A percentile compares a stretch with the other conserved stretches of the same genome.
Evolutionary conservation across 2,329 filamentous ascomycete species (phyloP).

Genomic region (Cladosporium oxysporum): DNA sequence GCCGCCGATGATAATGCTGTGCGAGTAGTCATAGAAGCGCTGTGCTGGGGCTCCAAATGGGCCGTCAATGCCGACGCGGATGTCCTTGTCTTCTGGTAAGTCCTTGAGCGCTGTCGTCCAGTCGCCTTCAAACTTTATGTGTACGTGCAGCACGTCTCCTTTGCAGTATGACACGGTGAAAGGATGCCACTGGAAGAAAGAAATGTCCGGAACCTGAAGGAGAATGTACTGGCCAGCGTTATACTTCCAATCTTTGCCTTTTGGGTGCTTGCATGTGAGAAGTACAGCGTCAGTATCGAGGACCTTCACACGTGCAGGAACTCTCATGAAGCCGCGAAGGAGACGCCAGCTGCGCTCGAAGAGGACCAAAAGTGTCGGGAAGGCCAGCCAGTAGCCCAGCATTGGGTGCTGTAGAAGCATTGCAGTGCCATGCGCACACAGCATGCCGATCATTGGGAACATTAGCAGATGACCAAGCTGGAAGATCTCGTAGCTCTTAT

Average conservation of each 20-base stretch:
- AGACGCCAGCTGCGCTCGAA: conserved; percentile 52
- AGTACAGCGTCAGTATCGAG: conserved; percentile 57
- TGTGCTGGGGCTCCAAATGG: conserved; percentile 61
- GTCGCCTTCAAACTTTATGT: conserved; percentile 61
- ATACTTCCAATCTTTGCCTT: conserved; percentile 54
- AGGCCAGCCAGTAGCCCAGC: conserved; percentile 59
- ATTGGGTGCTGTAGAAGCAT: conserved; percentile 57
- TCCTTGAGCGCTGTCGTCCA: conserved; percentile 54
- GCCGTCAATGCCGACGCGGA: conserved; percentile 58
- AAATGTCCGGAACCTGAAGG: conserved; percentile 56
- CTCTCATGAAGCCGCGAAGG: conserved; percentile 49
- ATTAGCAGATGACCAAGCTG: conserved; percentile 60
- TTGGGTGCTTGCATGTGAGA: conserved; percentile 52
- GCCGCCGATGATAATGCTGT: conserved; percentile 57
- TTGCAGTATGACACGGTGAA: conserved; percentile 60
- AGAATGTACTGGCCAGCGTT: conserved; percentile 61
- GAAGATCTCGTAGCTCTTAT: conserved; percentile 58
- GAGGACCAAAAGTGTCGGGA: conserved; percentile 55
- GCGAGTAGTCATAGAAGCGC: conserved; percentile 60
- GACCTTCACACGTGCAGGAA: conserved; percentile 52
- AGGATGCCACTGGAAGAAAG: conserved; percentile 60
- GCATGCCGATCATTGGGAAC: conserved; percentile 59
- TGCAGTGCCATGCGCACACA: conserved; percentile 57
- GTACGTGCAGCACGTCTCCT: conserved; percentile 54
- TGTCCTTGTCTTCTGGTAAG: conserved; percentile 40